Evolutionary conservation across 1,139 yeast species (phyloP).

Genomic region (Yamadazyma oceani): DNA sequence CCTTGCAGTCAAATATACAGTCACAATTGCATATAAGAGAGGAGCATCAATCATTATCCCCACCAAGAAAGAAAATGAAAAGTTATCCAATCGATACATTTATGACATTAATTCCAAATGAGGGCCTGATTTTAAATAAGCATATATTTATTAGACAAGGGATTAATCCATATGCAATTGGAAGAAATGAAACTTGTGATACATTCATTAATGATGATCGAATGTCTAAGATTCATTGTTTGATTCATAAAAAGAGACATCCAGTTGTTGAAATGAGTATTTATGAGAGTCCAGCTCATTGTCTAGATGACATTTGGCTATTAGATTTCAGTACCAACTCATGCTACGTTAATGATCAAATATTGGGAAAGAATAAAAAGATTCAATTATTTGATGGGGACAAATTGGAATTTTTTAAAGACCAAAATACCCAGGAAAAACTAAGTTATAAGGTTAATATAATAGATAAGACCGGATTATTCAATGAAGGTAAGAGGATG

Average conservation of each 20-base stretch:
- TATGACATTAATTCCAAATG: slow-evolving; percentile 31
- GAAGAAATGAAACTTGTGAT: slow-evolving; percentile 63
- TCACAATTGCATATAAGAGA: slow-evolving; percentile 1
- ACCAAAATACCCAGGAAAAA: slow-evolving; percentile 48
- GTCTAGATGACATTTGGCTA: slow-evolving; percentile 77
- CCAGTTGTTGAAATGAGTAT: slow-evolving; percentile 52
- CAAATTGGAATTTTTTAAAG: slow-evolving; percentile 62
- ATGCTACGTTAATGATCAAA: slow-evolving; percentile 63
- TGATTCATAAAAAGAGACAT: slow-evolving; percentile 60
- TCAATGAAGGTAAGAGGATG: slow-evolving; percentile 35
- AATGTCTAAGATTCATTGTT: slow-evolving; percentile 82
- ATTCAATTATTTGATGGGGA: slow-evolving; percentile 65
- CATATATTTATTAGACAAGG: slow-evolving; percentile 65
- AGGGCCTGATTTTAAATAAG: slow-evolving; percentile 26
- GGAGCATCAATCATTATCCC: neutral
- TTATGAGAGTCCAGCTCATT: slow-evolving; percentile 66
- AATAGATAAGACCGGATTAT: slow-evolving; percentile 59
- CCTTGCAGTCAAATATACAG: neutral
- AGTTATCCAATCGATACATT: slow-evolving; percentile 27
- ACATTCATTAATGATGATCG: slow-evolving; percentile 65
- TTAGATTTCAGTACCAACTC: slow-evolving; percentile 79
- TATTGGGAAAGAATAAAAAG: slow-evolving; percentile 63
- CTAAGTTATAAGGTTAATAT: slow-evolving; percentile 54
- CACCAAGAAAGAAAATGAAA: slow-evolving; percentile 9
- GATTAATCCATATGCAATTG: slow-evolving; percentile 60